A percentile compares a stretch with the other conserved stretches of the same genome.
phyloP scores from a whole-genome alignment of 139 green algal genomes.

The Chlorella sp. region DNA sequence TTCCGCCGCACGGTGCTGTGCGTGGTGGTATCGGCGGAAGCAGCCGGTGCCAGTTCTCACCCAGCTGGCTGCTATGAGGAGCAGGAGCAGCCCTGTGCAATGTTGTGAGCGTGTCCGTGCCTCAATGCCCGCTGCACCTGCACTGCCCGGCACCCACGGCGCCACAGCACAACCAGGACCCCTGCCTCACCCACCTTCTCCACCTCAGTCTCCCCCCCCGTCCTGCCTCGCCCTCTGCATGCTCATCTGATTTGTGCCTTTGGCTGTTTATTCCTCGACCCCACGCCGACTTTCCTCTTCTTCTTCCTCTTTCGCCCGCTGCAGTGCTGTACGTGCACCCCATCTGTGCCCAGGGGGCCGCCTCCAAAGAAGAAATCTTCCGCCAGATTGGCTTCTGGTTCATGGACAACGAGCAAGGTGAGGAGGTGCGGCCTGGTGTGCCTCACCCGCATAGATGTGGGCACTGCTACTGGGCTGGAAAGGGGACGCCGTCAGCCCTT shows the following conservation, averaged over 20 bases:
- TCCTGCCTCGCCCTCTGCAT: too few relatives aligned
- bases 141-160: neutral
- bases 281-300: neutral
- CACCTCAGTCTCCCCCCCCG: too few relatives aligned
- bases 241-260: too few relatives aligned
- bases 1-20: too few relatives aligned
- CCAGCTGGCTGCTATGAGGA: neutral
- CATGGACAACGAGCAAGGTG: slow-evolving; percentile 16
- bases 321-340: slow-evolving; percentile 27
- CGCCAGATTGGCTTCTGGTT: slow-evolving; percentile 5
- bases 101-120: neutral
- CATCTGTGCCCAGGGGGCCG: neutral
- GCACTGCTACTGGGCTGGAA: too few relatives aligned
- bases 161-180: neutral
- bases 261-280: too few relatives aligned
- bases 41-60: too few relatives aligned
- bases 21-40: too few relatives aligned
- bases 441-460: too few relatives aligned
- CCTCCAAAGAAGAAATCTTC: neutral
- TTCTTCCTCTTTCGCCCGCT: neutral
- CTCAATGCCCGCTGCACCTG: neutral
- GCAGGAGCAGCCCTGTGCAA: neutral
- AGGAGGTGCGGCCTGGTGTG: neutral
- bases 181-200: neutral
- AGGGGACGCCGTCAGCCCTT: too few relatives aligned